Evolutionary conservation across 495 filamentous ascomycete genomes (phyloP).

Genomic region (Penicillium coprophilum): DNA sequence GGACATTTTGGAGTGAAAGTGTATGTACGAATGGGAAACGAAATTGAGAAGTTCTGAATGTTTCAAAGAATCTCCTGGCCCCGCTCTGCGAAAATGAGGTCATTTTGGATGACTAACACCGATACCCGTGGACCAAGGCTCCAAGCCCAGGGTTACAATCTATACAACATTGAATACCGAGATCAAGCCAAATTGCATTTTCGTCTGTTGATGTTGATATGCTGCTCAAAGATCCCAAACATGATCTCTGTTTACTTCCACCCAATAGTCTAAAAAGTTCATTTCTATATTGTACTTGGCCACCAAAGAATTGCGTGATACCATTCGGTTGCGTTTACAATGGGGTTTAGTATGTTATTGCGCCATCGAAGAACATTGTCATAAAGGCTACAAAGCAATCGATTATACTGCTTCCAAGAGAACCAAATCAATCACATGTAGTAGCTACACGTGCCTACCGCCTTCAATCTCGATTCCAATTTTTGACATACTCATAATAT

Average conservation of each 20-base stretch:
- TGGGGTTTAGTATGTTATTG: background rate
- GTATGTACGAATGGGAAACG: too few species aligned
- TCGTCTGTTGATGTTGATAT: background rate
- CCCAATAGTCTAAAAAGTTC: background rate
- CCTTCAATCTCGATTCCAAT: too few species aligned
- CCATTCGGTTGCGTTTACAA: background rate
- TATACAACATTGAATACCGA: background rate
- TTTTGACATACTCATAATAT: too few species aligned
- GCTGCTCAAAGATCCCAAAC: background rate
- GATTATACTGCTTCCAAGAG: background rate
- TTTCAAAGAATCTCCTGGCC: conserved; percentile 14
- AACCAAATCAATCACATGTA: background rate
- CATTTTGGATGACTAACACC: conserved; percentile 9
- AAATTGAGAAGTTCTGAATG: background rate
- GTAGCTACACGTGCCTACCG: too few species aligned
- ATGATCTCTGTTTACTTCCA: background rate
- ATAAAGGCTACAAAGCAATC: background rate
- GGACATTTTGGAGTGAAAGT: conserved; percentile 26
- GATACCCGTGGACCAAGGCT: background rate
- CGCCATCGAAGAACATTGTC: background rate
- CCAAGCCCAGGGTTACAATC: too few species aligned
- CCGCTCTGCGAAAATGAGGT: conserved; percentile 21
- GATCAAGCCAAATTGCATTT: background rate
- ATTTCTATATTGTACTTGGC: background rate
- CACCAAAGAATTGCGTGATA: background rate